A percentile compares a stretch with the other conserved stretches of the same genome.
phyloP scores from a whole-genome alignment of 768 basidiomycete genomes.

The Phanerodontia chrysosporium region DNA sequence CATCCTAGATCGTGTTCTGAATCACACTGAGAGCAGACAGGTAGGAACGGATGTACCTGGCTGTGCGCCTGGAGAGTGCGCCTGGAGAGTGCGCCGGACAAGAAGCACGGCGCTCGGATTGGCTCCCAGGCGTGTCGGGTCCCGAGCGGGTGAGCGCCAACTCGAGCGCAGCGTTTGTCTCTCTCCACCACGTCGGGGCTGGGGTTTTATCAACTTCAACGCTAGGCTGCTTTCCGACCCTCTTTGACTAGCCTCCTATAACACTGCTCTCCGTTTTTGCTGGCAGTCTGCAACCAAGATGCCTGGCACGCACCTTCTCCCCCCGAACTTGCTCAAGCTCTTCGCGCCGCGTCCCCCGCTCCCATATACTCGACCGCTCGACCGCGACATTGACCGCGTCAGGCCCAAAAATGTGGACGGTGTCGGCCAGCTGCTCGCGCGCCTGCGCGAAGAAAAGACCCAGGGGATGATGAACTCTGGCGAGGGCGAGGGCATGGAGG shows the following conservation, averaged over 20 bases:
- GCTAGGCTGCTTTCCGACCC: too few relatives aligned
- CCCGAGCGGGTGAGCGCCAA: background rate
- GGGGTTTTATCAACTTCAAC: background rate
- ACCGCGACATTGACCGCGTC: conserved; percentile 76
- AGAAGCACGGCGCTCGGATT: background rate
- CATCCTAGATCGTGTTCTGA: background rate
- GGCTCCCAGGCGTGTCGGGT: background rate
- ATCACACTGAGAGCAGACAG: background rate
- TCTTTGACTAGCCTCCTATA: too few relatives aligned
- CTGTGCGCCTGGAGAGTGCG: background rate
- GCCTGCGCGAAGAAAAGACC: conserved; percentile 76
- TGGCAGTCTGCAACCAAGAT: conserved; percentile 21
- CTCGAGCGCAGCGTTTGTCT: background rate
- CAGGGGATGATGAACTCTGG: conserved; percentile 58
- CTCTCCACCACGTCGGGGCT: conserved; percentile 3
- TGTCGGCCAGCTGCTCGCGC: conserved; percentile 69
- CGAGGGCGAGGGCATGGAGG: conserved; percentile 67
- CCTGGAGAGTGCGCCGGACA: background rate
- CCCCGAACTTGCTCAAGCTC: conserved; percentile 93
- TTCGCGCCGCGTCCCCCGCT: conserved; percentile 92
- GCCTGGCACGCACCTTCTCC: conserved; percentile 83
- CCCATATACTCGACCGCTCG: conserved; percentile 81
- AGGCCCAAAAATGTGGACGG: conserved; percentile 66
- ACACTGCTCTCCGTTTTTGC: background rate
- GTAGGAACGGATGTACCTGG: background rate